Conservation (phyloP, 2,329 filamentous ascomycete species). For the Rhexocercosporidium sp. region DNA sequence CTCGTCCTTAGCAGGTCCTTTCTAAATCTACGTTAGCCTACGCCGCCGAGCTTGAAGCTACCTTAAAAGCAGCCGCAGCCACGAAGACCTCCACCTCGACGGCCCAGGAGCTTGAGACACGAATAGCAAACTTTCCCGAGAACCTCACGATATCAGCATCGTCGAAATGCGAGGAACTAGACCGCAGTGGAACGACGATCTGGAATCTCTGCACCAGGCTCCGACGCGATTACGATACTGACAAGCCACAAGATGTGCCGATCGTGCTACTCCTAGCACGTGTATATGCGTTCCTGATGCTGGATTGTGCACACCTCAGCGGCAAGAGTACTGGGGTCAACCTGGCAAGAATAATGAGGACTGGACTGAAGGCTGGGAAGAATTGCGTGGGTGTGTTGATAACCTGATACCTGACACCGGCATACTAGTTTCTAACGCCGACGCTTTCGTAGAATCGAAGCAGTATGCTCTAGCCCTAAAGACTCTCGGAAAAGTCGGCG, state of each 20-base stretch:
- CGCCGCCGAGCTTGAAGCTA: constrained; percentile 32
- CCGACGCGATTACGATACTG: constrained; percentile 43
- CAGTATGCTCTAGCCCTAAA: constrained; percentile 63
- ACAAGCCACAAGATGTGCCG: constrained; percentile 32
- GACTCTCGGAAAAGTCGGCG: constrained; percentile 67
- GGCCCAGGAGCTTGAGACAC: constrained; percentile 48
- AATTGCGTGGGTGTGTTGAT: constrained; percentile 61
- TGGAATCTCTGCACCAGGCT: constrained; percentile 71
- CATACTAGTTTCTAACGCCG: constrained; percentile 4
- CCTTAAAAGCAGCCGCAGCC: constrained; percentile 30
- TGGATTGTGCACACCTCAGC: constrained; percentile 60
- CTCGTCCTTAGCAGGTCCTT: constrained; percentile 23
- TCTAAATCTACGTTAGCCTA: constrained; percentile 32
- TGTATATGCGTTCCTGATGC: constrained; percentile 68
- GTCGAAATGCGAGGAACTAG: constrained; percentile 54
- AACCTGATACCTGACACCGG: background rate
- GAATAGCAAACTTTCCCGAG: constrained; percentile 44
- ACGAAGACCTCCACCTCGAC: constrained; percentile 38
- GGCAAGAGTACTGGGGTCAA: constrained; percentile 43
- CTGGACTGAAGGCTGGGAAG: constrained; percentile 69
- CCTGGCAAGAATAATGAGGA: constrained; percentile 63
- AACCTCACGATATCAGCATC: constrained; percentile 39
- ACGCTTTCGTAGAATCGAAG: constrained; percentile 32
- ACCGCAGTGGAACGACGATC: constrained; percentile 59
- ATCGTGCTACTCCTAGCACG: constrained; percentile 45